Evolutionary conservation across 2,329 filamentous ascomycete genomes (phyloP).

Genomic region (Cytospora mali): DNA sequence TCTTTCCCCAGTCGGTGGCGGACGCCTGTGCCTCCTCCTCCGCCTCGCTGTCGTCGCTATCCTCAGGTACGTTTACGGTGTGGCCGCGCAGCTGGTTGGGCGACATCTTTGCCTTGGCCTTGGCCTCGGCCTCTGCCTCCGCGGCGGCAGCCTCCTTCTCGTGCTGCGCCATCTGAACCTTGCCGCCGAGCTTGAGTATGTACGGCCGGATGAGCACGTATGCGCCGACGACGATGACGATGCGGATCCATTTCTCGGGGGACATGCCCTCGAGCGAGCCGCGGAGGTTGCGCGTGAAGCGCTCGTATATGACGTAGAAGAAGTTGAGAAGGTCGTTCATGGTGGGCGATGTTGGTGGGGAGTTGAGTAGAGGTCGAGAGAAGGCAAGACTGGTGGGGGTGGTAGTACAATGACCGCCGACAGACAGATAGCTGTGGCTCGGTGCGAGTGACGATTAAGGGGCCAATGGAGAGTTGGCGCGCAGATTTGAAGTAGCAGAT

Average conservation of each 20-base stretch:
- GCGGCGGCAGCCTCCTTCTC: conserved; percentile 60
- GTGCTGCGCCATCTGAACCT: conserved; percentile 64
- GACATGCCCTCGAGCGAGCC: conserved; percentile 55
- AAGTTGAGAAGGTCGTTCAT: conserved; percentile 37
- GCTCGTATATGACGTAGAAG: conserved; percentile 34
- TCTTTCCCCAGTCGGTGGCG: conserved; percentile 67
- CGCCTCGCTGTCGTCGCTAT: conserved; percentile 53
- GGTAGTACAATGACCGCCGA: neutral
- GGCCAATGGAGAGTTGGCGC: neutral
- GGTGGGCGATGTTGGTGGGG: conserved; percentile 12
- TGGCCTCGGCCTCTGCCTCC: conserved; percentile 44
- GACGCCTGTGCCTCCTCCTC: conserved; percentile 49
- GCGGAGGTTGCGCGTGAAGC: conserved; percentile 52
- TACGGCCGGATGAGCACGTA: conserved; percentile 77
- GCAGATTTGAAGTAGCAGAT: neutral
- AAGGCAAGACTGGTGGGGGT: neutral
- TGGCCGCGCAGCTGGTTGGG: conserved; percentile 66
- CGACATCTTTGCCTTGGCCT: conserved; percentile 56
- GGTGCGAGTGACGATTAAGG: neutral
- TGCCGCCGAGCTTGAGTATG: conserved; percentile 67
- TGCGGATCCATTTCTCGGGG: conserved; percentile 63
- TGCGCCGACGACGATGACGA: conserved; percentile 70
- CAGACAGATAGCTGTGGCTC: neutral
- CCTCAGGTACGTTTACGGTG: conserved; percentile 55
- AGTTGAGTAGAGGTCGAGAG: neutral